Evolutionary conservation across 306 rosid species (phyloP).

Genomic region (Urtica urens): DNA sequence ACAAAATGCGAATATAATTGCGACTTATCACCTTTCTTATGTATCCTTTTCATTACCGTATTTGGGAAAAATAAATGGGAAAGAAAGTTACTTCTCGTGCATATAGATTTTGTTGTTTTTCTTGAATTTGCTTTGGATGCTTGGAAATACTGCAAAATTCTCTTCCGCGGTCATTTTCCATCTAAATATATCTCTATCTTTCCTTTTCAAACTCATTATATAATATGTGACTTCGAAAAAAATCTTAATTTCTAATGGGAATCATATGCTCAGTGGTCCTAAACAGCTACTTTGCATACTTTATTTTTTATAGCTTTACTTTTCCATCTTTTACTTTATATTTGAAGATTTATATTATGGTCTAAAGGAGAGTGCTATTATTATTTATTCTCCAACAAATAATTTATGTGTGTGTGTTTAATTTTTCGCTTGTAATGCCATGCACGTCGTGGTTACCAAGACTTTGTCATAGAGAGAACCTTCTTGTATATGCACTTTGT

Average conservation of each 20-base stretch:
- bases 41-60: no score
- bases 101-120: not conserved
- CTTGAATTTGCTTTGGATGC: constrained; percentile 1
- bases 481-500: not conserved
- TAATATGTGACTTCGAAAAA: no score
- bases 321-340: not conserved
- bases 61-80: not conserved
- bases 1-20: not conserved
- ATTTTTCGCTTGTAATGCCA: not conserved
- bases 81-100: not conserved
- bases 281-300: not conserved
- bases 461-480: constrained; percentile 2
- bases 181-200: constrained; percentile 4
- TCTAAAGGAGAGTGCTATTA: not conserved
- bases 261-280: constrained; percentile 15
- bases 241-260: not conserved
- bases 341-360: not conserved
- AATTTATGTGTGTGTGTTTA: not conserved
- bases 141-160: not conserved
- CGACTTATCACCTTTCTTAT: not conserved
- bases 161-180: not conserved
- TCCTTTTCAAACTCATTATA: no score
- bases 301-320: not conserved
- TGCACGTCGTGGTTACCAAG: constrained; percentile 3
- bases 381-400: not conserved